phyloP scores from a whole-genome alignment of 805 yeast genomes.

The Ogataea chonburiensis region DNA sequence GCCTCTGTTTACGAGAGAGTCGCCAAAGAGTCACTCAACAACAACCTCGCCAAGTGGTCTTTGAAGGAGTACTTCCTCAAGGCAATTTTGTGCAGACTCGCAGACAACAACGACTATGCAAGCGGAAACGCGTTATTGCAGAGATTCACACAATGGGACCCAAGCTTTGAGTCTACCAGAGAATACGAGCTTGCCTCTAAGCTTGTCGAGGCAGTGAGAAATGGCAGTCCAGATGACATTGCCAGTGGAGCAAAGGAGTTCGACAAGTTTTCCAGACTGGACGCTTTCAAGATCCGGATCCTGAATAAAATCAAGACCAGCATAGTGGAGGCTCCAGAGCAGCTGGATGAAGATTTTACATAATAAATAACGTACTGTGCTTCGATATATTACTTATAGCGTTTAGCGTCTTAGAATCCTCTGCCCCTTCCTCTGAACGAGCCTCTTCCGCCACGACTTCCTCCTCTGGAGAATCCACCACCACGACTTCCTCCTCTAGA shows the following conservation, averaged over 20 bases:
- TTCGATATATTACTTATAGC: slow-evolving; percentile 13
- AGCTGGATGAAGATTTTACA: slow-evolving; percentile 37
- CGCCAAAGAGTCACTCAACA: slow-evolving; percentile 72
- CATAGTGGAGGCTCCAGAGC: slow-evolving; percentile 32
- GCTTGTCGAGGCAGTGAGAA: slow-evolving; percentile 69
- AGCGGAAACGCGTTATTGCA: slow-evolving; percentile 76
- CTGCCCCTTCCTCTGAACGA: slow-evolving; percentile 42
- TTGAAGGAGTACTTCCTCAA: slow-evolving; percentile 89
- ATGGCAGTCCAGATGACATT: slow-evolving; percentile 76
- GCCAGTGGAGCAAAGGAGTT: slow-evolving; percentile 74
- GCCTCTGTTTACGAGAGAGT: slow-evolving; percentile 74
- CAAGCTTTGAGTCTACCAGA: slow-evolving; percentile 69
- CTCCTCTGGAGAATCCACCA: slow-evolving; percentile 42
- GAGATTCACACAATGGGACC: slow-evolving; percentile 67
- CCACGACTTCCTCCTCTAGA: slow-evolving; percentile 42
- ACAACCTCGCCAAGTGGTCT: slow-evolving; percentile 81
- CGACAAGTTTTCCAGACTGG: slow-evolving; percentile 86
- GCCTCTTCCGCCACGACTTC: slow-evolving; percentile 33
- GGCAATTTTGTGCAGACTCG: slow-evolving; percentile 77
- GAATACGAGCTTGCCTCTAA: slow-evolving; percentile 70
- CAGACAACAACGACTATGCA: slow-evolving; percentile 73
- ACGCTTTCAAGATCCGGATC: slow-evolving; percentile 84
- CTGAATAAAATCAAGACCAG: slow-evolving; percentile 73
- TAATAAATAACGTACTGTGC: slow-evolving; percentile 15
- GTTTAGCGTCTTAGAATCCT: slow-evolving; percentile 17